Evolutionary conservation across 805 yeast species (phyloP), one percentile per base, ranked within the genome.

Genomic region (Monosporozyma servazzii): DNA sequence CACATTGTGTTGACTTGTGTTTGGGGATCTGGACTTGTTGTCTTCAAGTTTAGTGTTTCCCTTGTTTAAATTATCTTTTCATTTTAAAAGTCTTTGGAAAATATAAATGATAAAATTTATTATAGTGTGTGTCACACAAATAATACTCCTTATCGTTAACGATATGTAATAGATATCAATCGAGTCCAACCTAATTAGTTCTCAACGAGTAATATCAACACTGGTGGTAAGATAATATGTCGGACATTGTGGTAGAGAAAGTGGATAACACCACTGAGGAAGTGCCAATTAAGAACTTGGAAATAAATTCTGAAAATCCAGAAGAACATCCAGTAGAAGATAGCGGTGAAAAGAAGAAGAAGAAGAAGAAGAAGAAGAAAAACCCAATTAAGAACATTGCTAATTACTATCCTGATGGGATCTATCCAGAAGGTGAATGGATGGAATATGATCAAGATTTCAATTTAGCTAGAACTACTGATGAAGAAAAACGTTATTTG

Each of bases 401-500:
- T 21, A 72, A 75, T 43, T 73, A 81, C 48, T 91, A 79, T 67
- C 84, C 91, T 0, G 84, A 80, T 30, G 86, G 81, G 0, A 70
- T 73, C 1, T 90, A 79, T 63, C 96, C 97, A 5, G 93, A 83
- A 63, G 96, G 97, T 49, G 84, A 88, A 70, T 85, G 89, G 83
- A 71, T 74, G 66, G 95, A 88, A 51, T 88, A 90, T 63, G 80
- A 79, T 10, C 75, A 73, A 45, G 76, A 71, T 49, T 78, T 79
- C 54, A 88, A 85, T 51, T 69, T 80, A 49, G 79, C 79, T 63
- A 78, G 99, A 56, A 79, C 86, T 25, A 88, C 96, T 0, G 82
- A 82, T 57, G 97, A 88, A 63, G 99, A 93, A 65, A 79, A 82
- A 67, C 75, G 96, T 57, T 84, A 87, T 59, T 68, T 82, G 58